A percentile compares a stretch with the other conserved stretches of the same genome.
These are phyloP conservation scores for Flueggea neowawraea DNA, from an alignment of 441 rosid species.

Conservation along the genomic window DNA sequence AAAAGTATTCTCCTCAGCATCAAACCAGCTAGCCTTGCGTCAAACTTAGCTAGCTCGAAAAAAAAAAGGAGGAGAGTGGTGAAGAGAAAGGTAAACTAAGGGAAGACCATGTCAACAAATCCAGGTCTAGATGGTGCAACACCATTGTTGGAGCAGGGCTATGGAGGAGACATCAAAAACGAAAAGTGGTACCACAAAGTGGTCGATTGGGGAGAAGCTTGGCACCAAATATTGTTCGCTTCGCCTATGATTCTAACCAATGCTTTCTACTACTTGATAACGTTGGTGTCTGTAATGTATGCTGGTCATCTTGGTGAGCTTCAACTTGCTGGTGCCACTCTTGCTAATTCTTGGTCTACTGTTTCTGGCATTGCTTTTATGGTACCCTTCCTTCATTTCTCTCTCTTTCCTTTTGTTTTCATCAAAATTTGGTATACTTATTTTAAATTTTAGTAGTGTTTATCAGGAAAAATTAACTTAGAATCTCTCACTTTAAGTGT, in stretches of 20 bases:
- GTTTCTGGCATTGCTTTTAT: constrained; percentile 74
- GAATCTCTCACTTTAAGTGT: too few species aligned
- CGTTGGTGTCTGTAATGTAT: constrained; percentile 76
- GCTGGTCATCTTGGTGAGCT: constrained; percentile 81
- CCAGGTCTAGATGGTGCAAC: not conserved
- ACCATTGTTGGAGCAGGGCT: not conserved
- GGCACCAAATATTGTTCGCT: constrained; percentile 47
- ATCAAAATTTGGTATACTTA: not conserved
- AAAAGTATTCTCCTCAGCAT: too few species aligned
- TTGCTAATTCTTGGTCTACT: constrained; percentile 82
- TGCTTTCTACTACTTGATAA: constrained; percentile 43
- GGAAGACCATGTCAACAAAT: not conserved
- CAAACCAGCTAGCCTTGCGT: too few species aligned
- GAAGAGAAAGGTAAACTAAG: too few species aligned
- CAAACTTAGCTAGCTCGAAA: too few species aligned
- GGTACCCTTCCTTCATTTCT: constrained; percentile 26
- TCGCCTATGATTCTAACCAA: constrained; percentile 65
- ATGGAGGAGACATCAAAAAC: not conserved
- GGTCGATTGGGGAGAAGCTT: constrained; percentile 50
- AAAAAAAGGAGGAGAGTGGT: too few species aligned
- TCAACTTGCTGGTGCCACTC: constrained; percentile 82
- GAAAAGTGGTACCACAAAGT: constrained; percentile 26
- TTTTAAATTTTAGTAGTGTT: not conserved
- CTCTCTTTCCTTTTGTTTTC: not conserved
- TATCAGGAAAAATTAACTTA: too few species aligned